Evolutionary conservation across 208 protist genomes (phyloP), one percentile per base, ranked within the genome.

Genomic region (Leishmania tropica): DNA sequence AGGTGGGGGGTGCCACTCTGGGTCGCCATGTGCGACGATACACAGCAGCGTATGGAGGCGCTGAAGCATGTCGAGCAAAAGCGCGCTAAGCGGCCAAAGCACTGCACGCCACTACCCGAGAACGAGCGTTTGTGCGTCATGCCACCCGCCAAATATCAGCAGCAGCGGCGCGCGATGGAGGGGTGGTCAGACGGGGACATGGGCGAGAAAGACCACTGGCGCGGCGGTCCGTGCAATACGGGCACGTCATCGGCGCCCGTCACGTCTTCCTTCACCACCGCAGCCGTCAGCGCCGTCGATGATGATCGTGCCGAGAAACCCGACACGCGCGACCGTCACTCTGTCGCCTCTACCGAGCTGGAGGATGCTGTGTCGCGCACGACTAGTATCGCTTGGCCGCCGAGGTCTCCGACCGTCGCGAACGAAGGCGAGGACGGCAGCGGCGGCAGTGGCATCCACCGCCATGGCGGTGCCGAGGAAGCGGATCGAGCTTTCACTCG

Each of bases 1-100:
- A 72, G n/a, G 53, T 96, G 92, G 92, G 90, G 83, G 1, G 81
- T 94, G n/a, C 85, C 85, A 65, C 81, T 96, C 71, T 96, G 88
- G 90, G 19, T 92, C 3, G 89, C 80, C 79, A 83, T 90, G 62
- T 96, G 92, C 83, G 83, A 89, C 31, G 83, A 83, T 40, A 77
- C 83, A 35, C 78, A 77, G 54, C 83, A 73, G 15, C 78, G 83
- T 28, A 79, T 83, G 51, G 78, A 79, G 15, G 65, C 48, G 28
- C 73, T 62, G 73, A 54, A 47, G 73, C 73, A 28, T 13, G 48
- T 45, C 15, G 31, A 76, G 73, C 48, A 62, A 28, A 40, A 47
- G 47, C 73, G 73, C 13, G 31, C 51, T 31, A 31, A 58, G 48
- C 73, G 51, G 45, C 19, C 24, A 47, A 51, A 37, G 70, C 2